Percentiles rank a stretch among this genome's conserved stretches.
These are phyloP conservation scores for Colletotrichum melonis DNA, from an alignment of 2,329 filamentous ascomycete genomes.

Conservation along the genomic window DNA sequence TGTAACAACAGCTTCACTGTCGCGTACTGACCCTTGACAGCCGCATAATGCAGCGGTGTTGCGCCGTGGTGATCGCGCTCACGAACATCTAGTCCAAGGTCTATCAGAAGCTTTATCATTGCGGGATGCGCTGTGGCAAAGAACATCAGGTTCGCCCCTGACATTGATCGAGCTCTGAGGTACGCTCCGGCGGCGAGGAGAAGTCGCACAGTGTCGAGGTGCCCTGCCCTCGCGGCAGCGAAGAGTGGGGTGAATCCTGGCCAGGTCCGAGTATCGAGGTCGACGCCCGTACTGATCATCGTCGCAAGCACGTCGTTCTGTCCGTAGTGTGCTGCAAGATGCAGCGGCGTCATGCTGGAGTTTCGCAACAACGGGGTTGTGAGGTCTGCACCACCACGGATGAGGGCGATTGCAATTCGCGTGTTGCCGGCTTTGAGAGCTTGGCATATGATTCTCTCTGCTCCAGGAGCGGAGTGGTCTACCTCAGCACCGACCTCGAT, in stretches of 20 bases:
- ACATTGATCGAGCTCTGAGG: constrained; percentile 33
- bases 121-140: constrained; percentile 34
- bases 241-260: constrained; percentile 42
- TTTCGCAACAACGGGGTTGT: constrained; percentile 35
- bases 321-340: constrained; percentile 43
- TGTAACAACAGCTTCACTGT: constrained; percentile 43
- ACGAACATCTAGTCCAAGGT: constrained; percentile 37
- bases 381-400: constrained; percentile 37
- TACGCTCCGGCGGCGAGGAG: constrained; percentile 40
- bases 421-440: constrained; percentile 33
- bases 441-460: constrained; percentile 34
- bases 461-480: constrained; percentile 27
- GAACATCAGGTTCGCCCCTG: constrained; percentile 39
- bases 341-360: constrained; percentile 43
- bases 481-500: constrained; percentile 38
- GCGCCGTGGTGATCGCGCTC: constrained; percentile 40
- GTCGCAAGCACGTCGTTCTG: constrained; percentile 39
- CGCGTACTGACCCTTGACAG: constrained; percentile 37
- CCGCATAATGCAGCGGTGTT: constrained; percentile 42
- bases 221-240: constrained; percentile 41
- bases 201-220: constrained; percentile 39
- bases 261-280: constrained; percentile 39
- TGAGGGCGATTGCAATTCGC: constrained; percentile 36
- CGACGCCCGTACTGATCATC: constrained; percentile 38
- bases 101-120: constrained; percentile 39